A percentile compares a stretch with the other conserved stretches of the same genome.
Conservation (phyloP, 2,329 filamentous ascomycete genomes). For the Curvularia sp. region DNA sequence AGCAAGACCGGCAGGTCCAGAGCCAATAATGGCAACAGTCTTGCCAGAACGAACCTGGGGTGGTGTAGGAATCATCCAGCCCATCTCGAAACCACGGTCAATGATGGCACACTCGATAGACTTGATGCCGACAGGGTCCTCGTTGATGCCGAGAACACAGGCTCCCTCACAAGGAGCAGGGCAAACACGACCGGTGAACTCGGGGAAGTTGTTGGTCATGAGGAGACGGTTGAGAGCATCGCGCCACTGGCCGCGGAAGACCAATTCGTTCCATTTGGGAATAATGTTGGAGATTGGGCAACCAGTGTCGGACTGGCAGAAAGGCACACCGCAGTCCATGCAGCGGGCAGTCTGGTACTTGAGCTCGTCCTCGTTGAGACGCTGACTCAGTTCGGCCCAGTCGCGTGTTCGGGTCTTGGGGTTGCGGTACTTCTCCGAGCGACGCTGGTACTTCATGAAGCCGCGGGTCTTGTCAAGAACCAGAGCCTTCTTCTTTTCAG, state of each 20-base stretch:
- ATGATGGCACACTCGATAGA: slow-evolving; percentile 98
- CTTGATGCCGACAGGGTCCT: slow-evolving; percentile 97
- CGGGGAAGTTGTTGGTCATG: slow-evolving; percentile 98
- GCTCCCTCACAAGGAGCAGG: slow-evolving; percentile 96
- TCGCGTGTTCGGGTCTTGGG: slow-evolving; percentile 85
- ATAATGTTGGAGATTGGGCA: slow-evolving; percentile 98
- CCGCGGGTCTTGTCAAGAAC: slow-evolving; percentile 97
- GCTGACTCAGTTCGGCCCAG: slow-evolving; percentile 88
- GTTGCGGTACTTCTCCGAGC: slow-evolving; percentile 90
- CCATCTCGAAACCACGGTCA: slow-evolving; percentile 95
- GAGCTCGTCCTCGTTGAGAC: slow-evolving; percentile 90
- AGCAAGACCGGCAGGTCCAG: slow-evolving; percentile 88
- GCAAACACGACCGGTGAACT: slow-evolving; percentile 96
- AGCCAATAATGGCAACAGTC: slow-evolving; percentile 86
- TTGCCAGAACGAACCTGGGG: slow-evolving; percentile 85
- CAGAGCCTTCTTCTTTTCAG: slow-evolving; percentile 88
- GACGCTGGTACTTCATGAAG: slow-evolving; percentile 96
- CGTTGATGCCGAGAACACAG: slow-evolving; percentile 94
- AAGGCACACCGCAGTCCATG: slow-evolving; percentile 98
- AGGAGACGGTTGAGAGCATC: slow-evolving; percentile 90
- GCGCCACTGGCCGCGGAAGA: slow-evolving; percentile 72
- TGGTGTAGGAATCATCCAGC: slow-evolving; percentile 89
- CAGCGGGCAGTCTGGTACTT: slow-evolving; percentile 97
- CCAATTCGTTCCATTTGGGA: slow-evolving; percentile 91
- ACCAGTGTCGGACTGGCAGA: slow-evolving; percentile 95